Base-by-base conservation (phyloP, 768 basidiomycete species). In the Roridomyces roridus region DNA sequence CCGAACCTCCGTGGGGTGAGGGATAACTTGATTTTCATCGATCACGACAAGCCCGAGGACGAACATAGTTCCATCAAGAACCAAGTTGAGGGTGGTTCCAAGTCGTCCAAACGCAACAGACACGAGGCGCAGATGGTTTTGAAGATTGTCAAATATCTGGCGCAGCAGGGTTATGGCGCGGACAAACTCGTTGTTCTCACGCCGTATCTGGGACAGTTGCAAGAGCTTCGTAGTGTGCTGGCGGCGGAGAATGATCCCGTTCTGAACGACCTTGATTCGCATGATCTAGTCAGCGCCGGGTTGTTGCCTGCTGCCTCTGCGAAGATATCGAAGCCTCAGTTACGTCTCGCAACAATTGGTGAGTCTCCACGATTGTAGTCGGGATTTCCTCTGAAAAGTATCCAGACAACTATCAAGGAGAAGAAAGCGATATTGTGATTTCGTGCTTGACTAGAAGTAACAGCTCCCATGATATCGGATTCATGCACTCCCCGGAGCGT, bases 401-500 rank as follows among this genome's bases (percentile, higher is more conserved):
- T 31, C 29, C 6, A 31, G 29, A 31, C 14, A 31, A 31, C 29
- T 40, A 40, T 40, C 20, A 21, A 17, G 39, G 88, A 3, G 89
- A 90, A 65, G 88, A 90, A 67, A 84, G 85, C 29, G 81, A 89
- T 45, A 85, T 91, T 44, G 85, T 91, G 23, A 71, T 91, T 29
- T 76, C 78, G 6, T 84, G 81, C 11, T 68, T 91, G 28, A 87
- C 85, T 0, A 70, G 88, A 44, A 88, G 86, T 59, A 89, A 91
- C 55, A 6, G 71, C 0, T 53, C 69, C 0, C 65, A 78, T 45
- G 80, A 85, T 52, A 89, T 90, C 21, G 88, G 89, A 1, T 90
- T 91, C 71, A 88, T 91, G 87, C 80, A 70, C 29, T 78, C 88
- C 3, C 82, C 85, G 0, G 86, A 90, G 68, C 82, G 88, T 20